Percentiles rank a stretch among this genome's conserved stretches.
Conservation (phyloP, 225 moss, liverwort and hornwort genomes). For the Marchantia polymorpha region DNA sequence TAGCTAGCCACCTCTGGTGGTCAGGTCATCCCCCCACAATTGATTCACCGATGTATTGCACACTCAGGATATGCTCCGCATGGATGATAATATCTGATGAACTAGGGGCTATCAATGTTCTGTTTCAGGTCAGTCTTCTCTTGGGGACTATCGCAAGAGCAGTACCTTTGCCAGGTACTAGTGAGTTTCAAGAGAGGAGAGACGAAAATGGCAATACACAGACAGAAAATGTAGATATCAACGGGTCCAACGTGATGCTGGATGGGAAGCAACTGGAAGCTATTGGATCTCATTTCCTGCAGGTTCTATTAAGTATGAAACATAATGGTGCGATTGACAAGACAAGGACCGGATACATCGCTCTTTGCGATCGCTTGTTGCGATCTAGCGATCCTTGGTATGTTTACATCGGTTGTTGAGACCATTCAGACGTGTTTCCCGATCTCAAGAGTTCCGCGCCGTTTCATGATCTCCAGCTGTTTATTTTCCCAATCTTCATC, state of each 20-base stretch:
- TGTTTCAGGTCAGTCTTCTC: constrained; percentile 82
- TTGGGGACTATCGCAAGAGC: constrained; percentile 91
- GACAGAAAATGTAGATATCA: not conserved
- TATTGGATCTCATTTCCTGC: constrained; percentile 92
- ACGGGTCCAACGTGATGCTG: constrained; percentile 56
- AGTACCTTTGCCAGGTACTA: constrained; percentile 69
- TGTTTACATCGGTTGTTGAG: constrained; percentile 16
- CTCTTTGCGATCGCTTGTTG: constrained; percentile 92
- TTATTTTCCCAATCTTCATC: not conserved
- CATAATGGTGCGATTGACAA: constrained; percentile 99
- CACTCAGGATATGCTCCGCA: not conserved
- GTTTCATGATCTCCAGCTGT: not conserved
- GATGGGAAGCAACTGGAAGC: constrained; percentile 85
- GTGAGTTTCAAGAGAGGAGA: constrained; percentile 30
- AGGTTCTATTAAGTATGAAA: constrained; percentile 96
- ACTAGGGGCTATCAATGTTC: not conserved
- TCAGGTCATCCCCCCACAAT: not conserved
- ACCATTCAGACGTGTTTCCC: not conserved
- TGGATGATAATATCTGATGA: not conserved
- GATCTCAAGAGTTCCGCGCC: not conserved
- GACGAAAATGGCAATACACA: constrained; percentile 9
- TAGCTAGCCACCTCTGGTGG: not conserved
- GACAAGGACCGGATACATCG: constrained; percentile 90
- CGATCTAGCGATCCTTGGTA: constrained; percentile 89
- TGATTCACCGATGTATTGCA: not conserved